phyloP scores from a whole-genome alignment of 2,329 filamentous ascomycete species.

The Paecilomyces formosus region DNA sequence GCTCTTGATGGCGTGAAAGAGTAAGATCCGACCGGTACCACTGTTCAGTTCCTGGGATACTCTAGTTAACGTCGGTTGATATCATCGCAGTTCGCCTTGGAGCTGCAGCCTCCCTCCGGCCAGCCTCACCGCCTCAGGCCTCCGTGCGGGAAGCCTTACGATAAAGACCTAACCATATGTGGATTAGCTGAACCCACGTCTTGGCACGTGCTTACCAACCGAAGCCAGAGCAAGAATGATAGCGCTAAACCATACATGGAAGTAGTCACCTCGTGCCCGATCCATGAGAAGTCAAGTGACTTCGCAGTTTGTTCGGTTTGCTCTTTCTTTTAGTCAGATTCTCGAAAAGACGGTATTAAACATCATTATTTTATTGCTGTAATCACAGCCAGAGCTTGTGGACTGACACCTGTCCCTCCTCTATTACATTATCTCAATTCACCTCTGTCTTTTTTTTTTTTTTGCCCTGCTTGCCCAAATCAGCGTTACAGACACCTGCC shows the following conservation, averaged over 20 bases:
- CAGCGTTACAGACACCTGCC: not conserved
- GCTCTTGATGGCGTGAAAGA: not conserved
- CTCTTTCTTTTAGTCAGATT: not conserved
- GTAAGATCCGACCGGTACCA: not conserved
- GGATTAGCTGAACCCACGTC: not conserved
- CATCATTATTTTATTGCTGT: not conserved
- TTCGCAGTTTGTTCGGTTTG: not conserved
- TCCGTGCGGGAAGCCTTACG: too few relatives aligned
- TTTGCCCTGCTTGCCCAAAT: not conserved
- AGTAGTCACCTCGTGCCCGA: not conserved
- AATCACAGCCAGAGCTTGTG: not conserved
- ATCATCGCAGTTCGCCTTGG: slow-evolving; percentile 9
- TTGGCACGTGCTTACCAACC: not conserved
- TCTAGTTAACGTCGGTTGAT: slow-evolving; percentile 18
- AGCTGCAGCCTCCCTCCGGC: not conserved
- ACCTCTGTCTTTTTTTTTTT: not conserved
- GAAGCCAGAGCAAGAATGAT: not conserved
- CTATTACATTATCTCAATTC: not conserved
- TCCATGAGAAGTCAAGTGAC: not conserved
- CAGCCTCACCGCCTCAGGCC: slow-evolving; percentile 9
- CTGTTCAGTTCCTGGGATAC: not conserved
- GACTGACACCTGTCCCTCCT: not conserved
- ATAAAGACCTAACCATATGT: not conserved
- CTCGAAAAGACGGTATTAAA: not conserved
- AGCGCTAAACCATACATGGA: slow-evolving; percentile 1